Evolutionary conservation across 306 rosid species (phyloP), one percentile per base, ranked within the genome.

Genomic region (Vicia villosa): DNA sequence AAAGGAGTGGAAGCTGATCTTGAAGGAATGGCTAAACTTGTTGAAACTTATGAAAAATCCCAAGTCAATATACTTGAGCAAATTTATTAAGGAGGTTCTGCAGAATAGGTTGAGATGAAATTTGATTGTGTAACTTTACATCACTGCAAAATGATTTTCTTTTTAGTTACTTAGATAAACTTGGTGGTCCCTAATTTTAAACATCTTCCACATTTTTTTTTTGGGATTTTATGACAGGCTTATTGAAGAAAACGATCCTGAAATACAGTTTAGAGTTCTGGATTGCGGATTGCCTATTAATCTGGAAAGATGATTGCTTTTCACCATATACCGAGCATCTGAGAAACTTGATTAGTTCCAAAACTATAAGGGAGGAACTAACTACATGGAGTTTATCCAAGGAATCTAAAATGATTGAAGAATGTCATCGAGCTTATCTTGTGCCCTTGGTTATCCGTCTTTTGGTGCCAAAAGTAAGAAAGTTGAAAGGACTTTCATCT

Each of bases 1-100:
- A 69, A 93, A 85, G 82, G 98, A 86, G 82, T 90, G 98, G 96
- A 88, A 90, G 79, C 58, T 54, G 43, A 60, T 85, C 68, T 86
- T 93, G 63, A 90, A 93, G 71, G 98, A 93, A 79, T 93, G 97
- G 98, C 81, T 93, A 51, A 93, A 85, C 83, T 82, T 93, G 83
- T 86, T 93, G 86, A 90, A 75, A 75, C 69, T 77, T 72, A 88
- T 85, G 90, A 83, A 81, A 69, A 88, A 90, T 69, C 85, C 86
- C 41, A 85, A 82, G 82, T 85, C 95, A 41, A 80, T 81, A 61
- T 72, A 81, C 75, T 59, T 50, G 58, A 81, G 83, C 78, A 87
- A 85, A 58, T 88, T 86, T 78, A 82, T 93, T 68, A 90, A 85
- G 78, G 92, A 86, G 51, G 87, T 90, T 74, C 74, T 93, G 80